Percentiles rank a stretch among this genome's conserved stretches.
Evolutionary conservation across 345 rosid species (phyloP).

Genomic region (Eucalyptus sp.): DNA sequence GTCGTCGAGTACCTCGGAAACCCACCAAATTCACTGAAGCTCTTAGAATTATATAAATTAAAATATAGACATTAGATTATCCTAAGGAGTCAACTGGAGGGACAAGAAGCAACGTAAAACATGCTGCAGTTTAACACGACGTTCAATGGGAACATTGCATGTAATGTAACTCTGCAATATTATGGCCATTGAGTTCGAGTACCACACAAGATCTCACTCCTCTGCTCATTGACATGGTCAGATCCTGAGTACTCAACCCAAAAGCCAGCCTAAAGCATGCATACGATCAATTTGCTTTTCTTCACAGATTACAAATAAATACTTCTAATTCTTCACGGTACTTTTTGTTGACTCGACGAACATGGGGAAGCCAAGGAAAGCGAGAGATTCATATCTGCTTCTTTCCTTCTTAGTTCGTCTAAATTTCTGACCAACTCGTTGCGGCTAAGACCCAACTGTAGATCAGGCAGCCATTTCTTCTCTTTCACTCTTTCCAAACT

Average conservation of each 20-base stretch:
- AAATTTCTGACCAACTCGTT: not conserved
- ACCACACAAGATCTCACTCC: constrained; percentile 21
- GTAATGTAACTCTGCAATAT: not conserved
- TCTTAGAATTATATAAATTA: not conserved
- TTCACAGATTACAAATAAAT: not conserved
- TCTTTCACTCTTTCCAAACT: not conserved
- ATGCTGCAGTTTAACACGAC: not conserved
- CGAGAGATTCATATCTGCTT: constrained; percentile 11
- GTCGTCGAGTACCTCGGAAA: not conserved
- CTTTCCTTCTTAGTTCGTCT: not conserved
- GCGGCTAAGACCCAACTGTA: constrained; percentile 5
- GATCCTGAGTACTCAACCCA: constrained; percentile 22
- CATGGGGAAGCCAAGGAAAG: constrained; percentile 1
- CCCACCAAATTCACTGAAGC: not conserved
- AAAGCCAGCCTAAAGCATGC: not conserved
- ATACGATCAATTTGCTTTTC: not conserved
- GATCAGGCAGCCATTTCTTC: constrained; percentile 2
- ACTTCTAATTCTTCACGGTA: not conserved
- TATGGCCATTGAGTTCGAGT: not conserved
- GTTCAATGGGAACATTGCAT: not conserved
- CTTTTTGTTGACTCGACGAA: not conserved
- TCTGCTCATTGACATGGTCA: constrained; percentile 11
- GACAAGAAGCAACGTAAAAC: not conserved
- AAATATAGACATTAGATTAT: not conserved
- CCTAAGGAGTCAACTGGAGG: not conserved